Conservation (phyloP, 2,329 filamentous ascomycete species). For the Aspergillus pseudoviridinutans region DNA sequence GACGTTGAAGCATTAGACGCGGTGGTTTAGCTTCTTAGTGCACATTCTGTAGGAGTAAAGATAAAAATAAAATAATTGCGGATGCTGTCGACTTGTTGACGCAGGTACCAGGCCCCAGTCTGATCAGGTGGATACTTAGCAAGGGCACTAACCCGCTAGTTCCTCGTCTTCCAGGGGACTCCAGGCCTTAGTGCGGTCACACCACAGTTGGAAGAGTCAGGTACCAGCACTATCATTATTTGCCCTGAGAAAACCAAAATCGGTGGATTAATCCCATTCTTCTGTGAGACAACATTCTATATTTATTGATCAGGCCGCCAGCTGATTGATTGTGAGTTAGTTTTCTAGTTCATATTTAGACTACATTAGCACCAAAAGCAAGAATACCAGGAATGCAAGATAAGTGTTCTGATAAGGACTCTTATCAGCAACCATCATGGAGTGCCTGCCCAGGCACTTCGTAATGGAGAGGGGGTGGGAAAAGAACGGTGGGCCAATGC, state of each 20-base stretch:
- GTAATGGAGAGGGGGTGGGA: background rate
- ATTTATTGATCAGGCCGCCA: background rate
- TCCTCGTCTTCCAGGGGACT: background rate
- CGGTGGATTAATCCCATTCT: background rate
- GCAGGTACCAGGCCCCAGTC: constrained; percentile 7
- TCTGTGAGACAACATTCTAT: background rate
- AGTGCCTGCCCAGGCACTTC: background rate
- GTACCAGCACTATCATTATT: background rate
- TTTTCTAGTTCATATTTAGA: background rate
- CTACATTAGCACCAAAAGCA: background rate
- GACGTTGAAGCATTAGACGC: background rate
- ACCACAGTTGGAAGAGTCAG: background rate
- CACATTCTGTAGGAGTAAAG: background rate
- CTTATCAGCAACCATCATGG: background rate
- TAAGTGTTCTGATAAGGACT: background rate
- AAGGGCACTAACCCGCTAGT: background rate
- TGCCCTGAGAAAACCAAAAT: background rate
- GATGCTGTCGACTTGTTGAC: background rate
- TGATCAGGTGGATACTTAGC: constrained; percentile 2
- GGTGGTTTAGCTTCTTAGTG: background rate
- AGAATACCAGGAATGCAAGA: background rate
- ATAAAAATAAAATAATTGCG: background rate
- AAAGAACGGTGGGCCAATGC: background rate
- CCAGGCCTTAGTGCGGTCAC: background rate
- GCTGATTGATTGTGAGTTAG: background rate